phyloP scores from a whole-genome alignment of 1,139 yeast genomes.

The Zygosaccharomyces sapae region DNA sequence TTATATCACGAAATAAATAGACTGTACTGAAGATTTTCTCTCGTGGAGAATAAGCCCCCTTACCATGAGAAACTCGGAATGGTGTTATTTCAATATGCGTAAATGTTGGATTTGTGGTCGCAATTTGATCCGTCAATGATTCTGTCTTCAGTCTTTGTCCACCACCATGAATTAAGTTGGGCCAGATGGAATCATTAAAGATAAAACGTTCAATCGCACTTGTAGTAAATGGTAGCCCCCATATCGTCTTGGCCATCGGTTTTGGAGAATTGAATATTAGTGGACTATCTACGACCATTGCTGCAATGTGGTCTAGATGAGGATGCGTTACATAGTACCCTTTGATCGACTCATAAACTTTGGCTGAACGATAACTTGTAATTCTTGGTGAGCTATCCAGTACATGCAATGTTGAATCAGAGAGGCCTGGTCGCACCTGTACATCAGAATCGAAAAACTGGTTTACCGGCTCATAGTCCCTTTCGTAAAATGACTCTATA shows the following conservation, averaged over 20 bases:
- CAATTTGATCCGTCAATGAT: constrained; percentile 8
- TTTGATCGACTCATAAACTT: constrained; percentile 24
- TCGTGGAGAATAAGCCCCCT: constrained; percentile 15
- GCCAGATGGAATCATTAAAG: constrained; percentile 81
- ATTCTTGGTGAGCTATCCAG: background rate
- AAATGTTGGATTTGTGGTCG: constrained; percentile 14
- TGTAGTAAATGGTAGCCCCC: constrained; percentile 53
- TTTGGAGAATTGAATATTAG: constrained; percentile 39
- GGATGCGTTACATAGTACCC: constrained; percentile 71
- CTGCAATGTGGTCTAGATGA: constrained; percentile 76
- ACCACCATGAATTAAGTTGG: constrained; percentile 41
- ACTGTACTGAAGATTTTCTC: constrained; percentile 44
- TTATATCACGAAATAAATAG: constrained; percentile 44
- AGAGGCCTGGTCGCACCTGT: constrained; percentile 14
- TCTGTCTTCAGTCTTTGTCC: constrained; percentile 19
- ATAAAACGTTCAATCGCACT: constrained; percentile 51
- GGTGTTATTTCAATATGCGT: constrained; percentile 24
- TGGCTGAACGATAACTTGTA: background rate
- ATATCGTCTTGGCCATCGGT: constrained; percentile 41
- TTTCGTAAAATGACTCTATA: constrained; percentile 19
- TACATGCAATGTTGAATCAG: constrained; percentile 4
- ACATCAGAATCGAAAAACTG: constrained; percentile 13
- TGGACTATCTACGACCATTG: constrained; percentile 69
- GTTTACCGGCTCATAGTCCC: constrained; percentile 17
- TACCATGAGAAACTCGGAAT: constrained; percentile 25